phyloP scores from a whole-genome alignment of 2,329 filamentous ascomycete species.

The Penicillium sp. region DNA sequence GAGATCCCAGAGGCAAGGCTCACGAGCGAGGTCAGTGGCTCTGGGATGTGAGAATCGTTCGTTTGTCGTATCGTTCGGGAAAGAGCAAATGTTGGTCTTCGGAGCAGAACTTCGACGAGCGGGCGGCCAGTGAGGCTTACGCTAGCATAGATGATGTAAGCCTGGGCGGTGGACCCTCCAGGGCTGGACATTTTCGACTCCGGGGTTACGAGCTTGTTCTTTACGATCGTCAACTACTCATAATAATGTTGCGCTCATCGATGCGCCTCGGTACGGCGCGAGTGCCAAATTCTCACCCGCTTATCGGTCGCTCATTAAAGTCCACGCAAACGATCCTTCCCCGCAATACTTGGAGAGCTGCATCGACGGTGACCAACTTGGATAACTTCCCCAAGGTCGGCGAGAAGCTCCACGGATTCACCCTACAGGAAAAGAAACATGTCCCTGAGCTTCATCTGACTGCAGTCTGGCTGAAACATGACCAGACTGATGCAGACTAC shows the following conservation, averaged over 20 bases:
- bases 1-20: conserved; percentile 24
- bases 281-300: conserved; percentile 22
- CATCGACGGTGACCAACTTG: conserved; percentile 70
- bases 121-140: conserved; percentile 9
- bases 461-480: conserved; percentile 84
- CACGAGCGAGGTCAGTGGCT: conserved; percentile 19
- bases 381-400: conserved; percentile 74
- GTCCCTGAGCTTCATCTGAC: conserved; percentile 92
- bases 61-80: conserved; percentile 3
- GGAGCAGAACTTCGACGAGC: conserved; percentile 13
- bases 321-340: conserved; percentile 15
- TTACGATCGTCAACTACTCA: conserved; percentile 1
- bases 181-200: conserved; percentile 12
- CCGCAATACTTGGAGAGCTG: conserved; percentile 24
- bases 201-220: not conserved
- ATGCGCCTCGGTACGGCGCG: conserved; percentile 30
- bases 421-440: conserved; percentile 81
- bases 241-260: conserved; percentile 37
- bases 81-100: conserved; percentile 9
- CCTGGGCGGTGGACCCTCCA: not conserved
- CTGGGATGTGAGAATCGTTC: conserved; percentile 16
- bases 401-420: conserved; percentile 90
- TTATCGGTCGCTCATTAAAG: conserved; percentile 20
- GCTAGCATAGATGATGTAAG: conserved; percentile 11
- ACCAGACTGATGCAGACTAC: conserved; percentile 94